These are phyloP conservation scores for Pichia sp. DNA, from an alignment of 1,139 yeast species.

Conservation along the genomic window DNA sequence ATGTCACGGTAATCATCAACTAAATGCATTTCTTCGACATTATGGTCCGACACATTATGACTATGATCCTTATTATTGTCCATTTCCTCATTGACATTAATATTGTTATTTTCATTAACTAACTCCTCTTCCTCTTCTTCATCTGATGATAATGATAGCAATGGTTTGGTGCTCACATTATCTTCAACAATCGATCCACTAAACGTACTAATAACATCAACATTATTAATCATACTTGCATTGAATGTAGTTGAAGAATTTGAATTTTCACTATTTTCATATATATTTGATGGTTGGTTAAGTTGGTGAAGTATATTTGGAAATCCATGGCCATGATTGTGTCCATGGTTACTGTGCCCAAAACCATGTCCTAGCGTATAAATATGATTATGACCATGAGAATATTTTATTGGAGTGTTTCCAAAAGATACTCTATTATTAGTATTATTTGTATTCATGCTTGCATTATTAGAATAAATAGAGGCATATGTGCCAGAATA, in stretches of 20 bases:
- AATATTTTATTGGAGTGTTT: no score
- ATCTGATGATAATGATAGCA: conserved; percentile 14
- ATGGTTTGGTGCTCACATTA: conserved; percentile 12
- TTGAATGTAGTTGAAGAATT: no score
- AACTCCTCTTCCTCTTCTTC: conserved; percentile 10
- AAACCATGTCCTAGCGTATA: neutral
- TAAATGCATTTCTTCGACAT: no score
- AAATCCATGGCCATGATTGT: neutral
- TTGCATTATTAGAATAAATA: neutral
- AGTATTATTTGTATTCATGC: neutral
- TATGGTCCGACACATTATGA: no score
- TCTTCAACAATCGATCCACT: conserved; percentile 13
- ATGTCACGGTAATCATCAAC: no score
- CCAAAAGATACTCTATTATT: neutral
- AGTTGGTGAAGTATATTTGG: neutral
- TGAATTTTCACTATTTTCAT: no score
- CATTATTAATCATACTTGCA: neutral
- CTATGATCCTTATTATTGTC: no score
- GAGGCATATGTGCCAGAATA: conserved; percentile 5
- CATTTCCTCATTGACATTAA: conserved; percentile 24
- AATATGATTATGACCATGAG: neutral
- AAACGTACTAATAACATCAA: conserved; percentile 8
- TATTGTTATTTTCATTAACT: neutral
- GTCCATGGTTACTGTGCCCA: neutral
- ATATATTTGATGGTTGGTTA: no score